These are phyloP conservation scores for Micractinium sp. DNA, from an alignment of 139 green algal genomes.

Conservation along the genomic window DNA sequence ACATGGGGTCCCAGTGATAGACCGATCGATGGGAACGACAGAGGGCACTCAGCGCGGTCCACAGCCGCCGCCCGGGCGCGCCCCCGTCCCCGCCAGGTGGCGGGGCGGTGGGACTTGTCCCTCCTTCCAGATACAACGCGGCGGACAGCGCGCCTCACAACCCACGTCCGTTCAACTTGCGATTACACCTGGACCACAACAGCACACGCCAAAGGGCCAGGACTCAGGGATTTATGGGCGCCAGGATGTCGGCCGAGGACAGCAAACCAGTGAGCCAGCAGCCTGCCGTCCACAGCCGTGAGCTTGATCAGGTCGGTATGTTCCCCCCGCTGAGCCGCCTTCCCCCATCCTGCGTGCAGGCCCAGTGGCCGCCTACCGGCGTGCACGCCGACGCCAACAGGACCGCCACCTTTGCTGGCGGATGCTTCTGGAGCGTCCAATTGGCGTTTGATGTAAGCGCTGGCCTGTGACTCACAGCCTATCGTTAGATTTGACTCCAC, in stretches of 20 bases:
- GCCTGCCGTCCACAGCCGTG: background rate
- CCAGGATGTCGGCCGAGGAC: background rate
- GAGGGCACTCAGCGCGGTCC: no score
- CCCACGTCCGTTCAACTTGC: no score
- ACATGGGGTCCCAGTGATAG: no score
- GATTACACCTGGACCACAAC: no score
- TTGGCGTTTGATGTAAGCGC: conserved; percentile 49
- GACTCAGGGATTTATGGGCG: background rate
- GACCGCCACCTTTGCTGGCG: conserved; percentile 55
- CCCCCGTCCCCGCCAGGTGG: no score
- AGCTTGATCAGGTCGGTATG: background rate
- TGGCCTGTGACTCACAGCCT: background rate
- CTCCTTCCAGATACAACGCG: no score
- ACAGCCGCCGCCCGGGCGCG: no score
- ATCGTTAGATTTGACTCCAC: background rate
- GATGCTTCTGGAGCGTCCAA: conserved; percentile 69
- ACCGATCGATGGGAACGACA: no score
- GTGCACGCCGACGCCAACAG: background rate
- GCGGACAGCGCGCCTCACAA: no score
- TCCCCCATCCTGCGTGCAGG: background rate
- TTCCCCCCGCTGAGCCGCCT: background rate
- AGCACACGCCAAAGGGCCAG: no score
- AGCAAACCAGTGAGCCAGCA: background rate
- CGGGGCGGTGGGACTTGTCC: no score
- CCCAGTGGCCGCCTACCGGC: conserved; percentile 19